Evolutionary conservation across 768 basidiomycete genomes (phyloP).

Genomic region (Boletus reticuloceps): DNA sequence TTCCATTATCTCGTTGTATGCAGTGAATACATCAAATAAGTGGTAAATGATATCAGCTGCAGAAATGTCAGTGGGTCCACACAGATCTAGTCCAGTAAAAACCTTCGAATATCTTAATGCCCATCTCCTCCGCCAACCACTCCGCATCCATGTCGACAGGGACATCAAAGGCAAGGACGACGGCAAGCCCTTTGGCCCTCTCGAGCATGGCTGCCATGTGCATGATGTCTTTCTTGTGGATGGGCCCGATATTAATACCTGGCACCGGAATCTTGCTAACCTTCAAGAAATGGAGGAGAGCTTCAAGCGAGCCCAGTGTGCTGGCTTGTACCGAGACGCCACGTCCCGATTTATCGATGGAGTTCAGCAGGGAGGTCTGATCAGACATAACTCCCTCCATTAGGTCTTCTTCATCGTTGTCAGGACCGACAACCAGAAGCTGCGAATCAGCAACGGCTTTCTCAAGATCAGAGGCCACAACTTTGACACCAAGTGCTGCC

Average conservation of each 20-base stretch:
- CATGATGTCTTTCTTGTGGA: no score
- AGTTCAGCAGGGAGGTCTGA: constrained; percentile 81
- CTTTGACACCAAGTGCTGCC: constrained; percentile 95
- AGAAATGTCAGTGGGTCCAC: no score
- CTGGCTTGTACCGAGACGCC: constrained; percentile 98
- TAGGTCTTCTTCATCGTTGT: constrained; percentile 95
- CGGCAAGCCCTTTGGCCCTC: no score
- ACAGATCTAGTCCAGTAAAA: no score
- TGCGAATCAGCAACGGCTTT: constrained; percentile 98
- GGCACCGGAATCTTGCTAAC: constrained; percentile 95
- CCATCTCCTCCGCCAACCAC: no score
- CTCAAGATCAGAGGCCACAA: constrained; percentile 91
- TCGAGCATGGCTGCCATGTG: no score
- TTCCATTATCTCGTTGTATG: no score
- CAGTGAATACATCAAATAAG: no score
- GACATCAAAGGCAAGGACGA: no score
- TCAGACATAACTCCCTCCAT: constrained; percentile 97
- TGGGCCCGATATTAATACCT: constrained; percentile 95
- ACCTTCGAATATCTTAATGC: no score
- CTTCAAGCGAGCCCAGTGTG: constrained; percentile 95
- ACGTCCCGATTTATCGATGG: constrained; percentile 91
- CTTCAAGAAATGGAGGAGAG: constrained; percentile 93
- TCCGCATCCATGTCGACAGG: no score
- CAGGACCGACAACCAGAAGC: constrained; percentile 86
- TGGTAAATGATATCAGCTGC: no score